phyloP scores from a whole-genome alignment of 768 basidiomycete species.

The Boletus speciosus region DNA sequence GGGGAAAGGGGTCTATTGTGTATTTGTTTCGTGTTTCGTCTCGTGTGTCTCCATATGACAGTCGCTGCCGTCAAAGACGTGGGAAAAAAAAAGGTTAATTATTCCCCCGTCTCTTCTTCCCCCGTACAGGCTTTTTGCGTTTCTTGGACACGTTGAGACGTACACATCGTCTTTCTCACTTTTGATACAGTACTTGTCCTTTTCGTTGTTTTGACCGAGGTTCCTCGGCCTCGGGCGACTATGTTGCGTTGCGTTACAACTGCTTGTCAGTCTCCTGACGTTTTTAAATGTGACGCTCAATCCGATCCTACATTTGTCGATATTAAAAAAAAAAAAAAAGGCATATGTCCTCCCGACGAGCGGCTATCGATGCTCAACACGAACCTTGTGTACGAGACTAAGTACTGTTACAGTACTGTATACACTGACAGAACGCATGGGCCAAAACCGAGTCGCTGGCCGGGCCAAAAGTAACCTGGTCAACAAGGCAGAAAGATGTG shows the following conservation, averaged over 20 bases:
- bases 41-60: neutral
- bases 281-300: too few relatives aligned
- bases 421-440: too few relatives aligned
- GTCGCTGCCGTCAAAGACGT: neutral
- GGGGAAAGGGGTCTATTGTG: conserved; percentile 2
- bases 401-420: too few relatives aligned
- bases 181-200: neutral
- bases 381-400: too few relatives aligned
- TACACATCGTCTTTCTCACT: neutral
- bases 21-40: neutral
- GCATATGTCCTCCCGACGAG: too few relatives aligned
- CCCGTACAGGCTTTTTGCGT: neutral
- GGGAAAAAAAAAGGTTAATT: neutral
- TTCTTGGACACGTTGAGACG: neutral
- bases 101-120: neutral
- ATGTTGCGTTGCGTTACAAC: neutral
- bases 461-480: too few relatives aligned
- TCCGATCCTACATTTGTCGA: too few relatives aligned
- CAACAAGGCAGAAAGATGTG: too few relatives aligned
- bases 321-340: too few relatives aligned
- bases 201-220: neutral
- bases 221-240: neutral
- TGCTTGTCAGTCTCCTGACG: too few relatives aligned
- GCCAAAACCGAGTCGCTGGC: too few relatives aligned
- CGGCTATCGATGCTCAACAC: too few relatives aligned